Evolutionary conservation across 108 stramenopile genomes (phyloP).

Genomic region (Cyclotella choctawhatcheeana): DNA sequence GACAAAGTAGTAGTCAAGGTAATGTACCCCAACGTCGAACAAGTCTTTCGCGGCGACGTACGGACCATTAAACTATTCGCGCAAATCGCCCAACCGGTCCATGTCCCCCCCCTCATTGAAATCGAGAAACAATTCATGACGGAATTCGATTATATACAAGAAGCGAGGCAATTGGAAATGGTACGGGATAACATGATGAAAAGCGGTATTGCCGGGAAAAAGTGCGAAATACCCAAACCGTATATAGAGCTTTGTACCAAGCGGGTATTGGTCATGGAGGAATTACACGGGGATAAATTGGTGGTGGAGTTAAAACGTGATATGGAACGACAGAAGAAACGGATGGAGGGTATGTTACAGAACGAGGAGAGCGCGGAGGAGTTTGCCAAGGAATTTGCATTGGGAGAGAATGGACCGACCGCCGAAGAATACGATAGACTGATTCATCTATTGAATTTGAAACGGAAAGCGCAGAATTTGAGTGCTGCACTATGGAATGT

Average conservation of each 20-base stretch:
- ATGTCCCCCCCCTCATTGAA: conserved; percentile 86
- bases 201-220: not conserved
- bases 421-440: conserved; percentile 61
- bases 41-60: conserved; percentile 81
- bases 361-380: conserved; percentile 43
- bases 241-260: conserved; percentile 73
- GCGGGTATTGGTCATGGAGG: conserved; percentile 85
- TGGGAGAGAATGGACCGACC: conserved; percentile 66
- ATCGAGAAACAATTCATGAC: conserved; percentile 92
- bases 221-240: conserved; percentile 69
- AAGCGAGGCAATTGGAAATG: conserved; percentile 66
- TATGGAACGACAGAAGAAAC: conserved; percentile 53
- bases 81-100: conserved; percentile 87
- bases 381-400: conserved; percentile 51
- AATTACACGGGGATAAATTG: conserved; percentile 77
- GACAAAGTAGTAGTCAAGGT: conserved; percentile 81
- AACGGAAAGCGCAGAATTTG: conserved; percentile 56
- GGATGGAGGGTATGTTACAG: conserved; percentile 52
- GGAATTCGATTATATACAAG: conserved; percentile 92
- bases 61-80: conserved; percentile 82
- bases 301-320: conserved; percentile 70
- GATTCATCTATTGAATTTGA: conserved; percentile 59
- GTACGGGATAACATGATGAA: conserved; percentile 73
- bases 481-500: conserved; percentile 58
- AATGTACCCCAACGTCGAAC: conserved; percentile 81